These are phyloP conservation scores for Rhododendron simsii DNA, from an alignment of 148 eudicot species.

Conservation along the genomic window DNA sequence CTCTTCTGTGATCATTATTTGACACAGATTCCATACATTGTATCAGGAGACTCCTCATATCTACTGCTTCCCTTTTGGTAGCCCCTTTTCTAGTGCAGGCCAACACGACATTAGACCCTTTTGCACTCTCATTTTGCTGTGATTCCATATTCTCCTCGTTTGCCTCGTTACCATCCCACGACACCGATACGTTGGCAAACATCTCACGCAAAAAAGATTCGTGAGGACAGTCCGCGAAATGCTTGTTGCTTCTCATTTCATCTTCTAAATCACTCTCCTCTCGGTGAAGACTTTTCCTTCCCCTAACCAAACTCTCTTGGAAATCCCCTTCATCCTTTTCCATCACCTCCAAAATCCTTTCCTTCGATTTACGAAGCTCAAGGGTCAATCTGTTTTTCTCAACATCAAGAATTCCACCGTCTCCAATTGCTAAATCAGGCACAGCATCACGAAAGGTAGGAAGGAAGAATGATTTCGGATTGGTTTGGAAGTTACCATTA, in stretches of 20 bases:
- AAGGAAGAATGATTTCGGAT: neutral
- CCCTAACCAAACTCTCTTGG: constrained; percentile 10
- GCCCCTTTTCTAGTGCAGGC: constrained; percentile 11
- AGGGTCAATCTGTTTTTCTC: constrained; percentile 16
- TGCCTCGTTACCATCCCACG: constrained; percentile 8
- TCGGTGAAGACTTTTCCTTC: constrained; percentile 19
- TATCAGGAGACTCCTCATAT: constrained; percentile 39
- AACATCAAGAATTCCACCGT: constrained; percentile 20
- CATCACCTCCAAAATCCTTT: neutral
- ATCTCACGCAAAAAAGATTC: constrained; percentile 30
- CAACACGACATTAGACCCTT: constrained; percentile 8
- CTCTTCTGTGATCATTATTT: constrained; percentile 26
- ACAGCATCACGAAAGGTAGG: neutral
- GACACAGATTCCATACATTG: constrained; percentile 45
- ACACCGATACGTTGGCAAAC: constrained; percentile 40
- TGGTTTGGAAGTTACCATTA: neutral
- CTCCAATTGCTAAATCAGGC: neutral
- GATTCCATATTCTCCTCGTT: neutral
- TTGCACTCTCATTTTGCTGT: neutral
- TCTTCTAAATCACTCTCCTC: constrained; percentile 16
- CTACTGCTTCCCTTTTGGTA: constrained; percentile 27
- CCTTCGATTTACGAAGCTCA: constrained; percentile 8
- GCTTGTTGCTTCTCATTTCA: constrained; percentile 31
- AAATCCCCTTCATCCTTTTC: constrained; percentile 2
- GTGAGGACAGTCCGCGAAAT: constrained; percentile 19